Base-by-base conservation (phyloP, 1,284 basidiomycete genomes). In the Retiboletus flavoniger region DNA sequence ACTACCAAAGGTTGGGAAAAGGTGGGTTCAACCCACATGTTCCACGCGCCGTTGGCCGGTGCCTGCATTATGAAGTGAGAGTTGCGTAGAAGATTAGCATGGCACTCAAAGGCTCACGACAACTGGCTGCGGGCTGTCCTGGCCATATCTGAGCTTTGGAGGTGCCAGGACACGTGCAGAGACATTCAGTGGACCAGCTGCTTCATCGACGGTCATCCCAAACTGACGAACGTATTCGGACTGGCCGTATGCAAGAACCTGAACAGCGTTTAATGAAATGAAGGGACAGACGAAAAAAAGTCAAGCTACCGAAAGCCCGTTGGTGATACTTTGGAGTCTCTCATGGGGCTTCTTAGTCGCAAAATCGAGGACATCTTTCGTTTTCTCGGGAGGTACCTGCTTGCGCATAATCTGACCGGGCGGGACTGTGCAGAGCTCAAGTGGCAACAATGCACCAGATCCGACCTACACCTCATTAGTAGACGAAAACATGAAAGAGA, bases 381-480 rank as follows among this genome's bases (percentile, higher is more conserved):
- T 85, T 62, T 83, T 82, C 55, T 88, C 82, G 0, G 82, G 74
- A 0, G 88, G 87, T 1, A 91, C 77, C 57, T 85, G 85, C 61
- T 86, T 87, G 39, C 84, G 76, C 80, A 89, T 84, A 44, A 89
- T 83, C 60, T 91, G 89, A 0, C 89, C 89, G 0, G 78, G 72
- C 0, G 78, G 77, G 4, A 91, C 83, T 0, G 61, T 69, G 62
- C 88, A 90, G 1, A 86, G 66, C 63, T 91, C 89, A 3, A 89
- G 64, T 0, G 89, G 87, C 16, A 89, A 76, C 43, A 85, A 68
- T 1, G 87, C 86, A 3, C 85, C 85, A 36, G 76, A 75, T 16
- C 84, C 83, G 43, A 88, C 80, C 87, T 88, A 50, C 7, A 49
- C 14, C 24, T 9, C n/a, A 10, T 53, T 4, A 55, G 43, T 21